Conservation (phyloP, 768 basidiomycete species). For the Russula vinacea region DNA sequence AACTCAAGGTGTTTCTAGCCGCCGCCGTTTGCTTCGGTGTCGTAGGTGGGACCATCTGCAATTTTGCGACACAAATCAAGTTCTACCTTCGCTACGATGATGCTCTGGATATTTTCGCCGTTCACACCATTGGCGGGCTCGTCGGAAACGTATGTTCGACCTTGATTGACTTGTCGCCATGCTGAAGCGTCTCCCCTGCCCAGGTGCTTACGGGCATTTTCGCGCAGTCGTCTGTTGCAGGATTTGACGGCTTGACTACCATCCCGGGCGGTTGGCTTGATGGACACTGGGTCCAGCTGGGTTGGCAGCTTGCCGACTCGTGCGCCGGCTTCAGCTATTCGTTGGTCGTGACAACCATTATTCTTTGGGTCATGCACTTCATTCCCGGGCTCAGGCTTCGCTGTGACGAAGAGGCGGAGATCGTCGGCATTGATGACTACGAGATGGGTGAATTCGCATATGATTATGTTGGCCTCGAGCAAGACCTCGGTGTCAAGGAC, state of each 20-base stretch:
- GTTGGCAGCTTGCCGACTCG: constrained; percentile 44
- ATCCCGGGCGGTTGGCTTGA: constrained; percentile 50
- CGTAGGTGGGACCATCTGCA: constrained; percentile 78
- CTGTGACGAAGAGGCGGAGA: constrained; percentile 30
- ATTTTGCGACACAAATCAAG: constrained; percentile 96
- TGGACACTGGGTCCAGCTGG: constrained; percentile 42
- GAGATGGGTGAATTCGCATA: constrained; percentile 91
- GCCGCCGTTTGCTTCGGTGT: constrained; percentile 86
- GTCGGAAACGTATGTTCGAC: constrained; percentile 55
- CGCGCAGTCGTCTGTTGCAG: constrained; percentile 43
- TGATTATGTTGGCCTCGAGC: constrained; percentile 73
- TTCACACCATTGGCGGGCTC: constrained; percentile 73
- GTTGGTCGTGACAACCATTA: constrained; percentile 39
- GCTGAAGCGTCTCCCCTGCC: background rate
- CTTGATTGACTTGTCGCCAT: background rate
- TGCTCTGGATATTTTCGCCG: constrained; percentile 87
- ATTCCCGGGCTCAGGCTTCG: constrained; percentile 46
- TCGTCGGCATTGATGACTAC: constrained; percentile 65
- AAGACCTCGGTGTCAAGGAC: constrained; percentile 27
- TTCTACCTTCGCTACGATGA: constrained; percentile 75
- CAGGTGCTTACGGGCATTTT: constrained; percentile 34
- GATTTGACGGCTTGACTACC: constrained; percentile 44
- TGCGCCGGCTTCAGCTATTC: constrained; percentile 37
- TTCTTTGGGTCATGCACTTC: constrained; percentile 46
- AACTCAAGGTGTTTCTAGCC: constrained; percentile 40